Evolutionary conservation across 371 early-diverging fungal genomes (phyloP), one percentile per base, ranked within the genome.

Genomic region (Batkoa obscura): DNA sequence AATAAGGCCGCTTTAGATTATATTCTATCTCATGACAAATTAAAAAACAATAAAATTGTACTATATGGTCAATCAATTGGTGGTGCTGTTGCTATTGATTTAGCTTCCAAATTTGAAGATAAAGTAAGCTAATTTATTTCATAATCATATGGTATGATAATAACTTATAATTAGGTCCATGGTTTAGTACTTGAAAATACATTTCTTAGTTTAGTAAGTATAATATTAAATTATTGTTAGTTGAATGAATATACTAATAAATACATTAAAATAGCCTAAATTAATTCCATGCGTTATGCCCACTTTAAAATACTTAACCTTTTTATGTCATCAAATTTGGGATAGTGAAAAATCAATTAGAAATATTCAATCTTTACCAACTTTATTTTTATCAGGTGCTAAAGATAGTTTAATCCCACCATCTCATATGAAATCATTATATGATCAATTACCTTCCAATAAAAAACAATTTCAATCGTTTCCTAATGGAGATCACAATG

Each of bases 51-150:
- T 1, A 79, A 80, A 56, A 64, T 96, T 31, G 69, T 94, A 35
- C 78, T 88, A 1, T 95, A 83, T 66, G 97, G 97, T 0, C 96
- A 96, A 66, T 89, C 89, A 12, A 84, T 96, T 57, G 97, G 97
- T 43, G 97, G 96, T n/a, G 97, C 97, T 3, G 95, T 93, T 6
- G 89, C 95, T 3, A 87, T 94, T 62, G 79, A 93, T 63, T 66
- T 86, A 50, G 84, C 80, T 8, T 73, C 83, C 6, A 72, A 81
- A 43, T 84, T 88, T 60, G 78, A 83, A 59, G 76, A 77, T 54
- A 66, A 74, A 42, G 59, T 55, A 55, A 15, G n/a, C n/a, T 15
- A 23, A 9, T 12, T 30, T 10, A 8, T 12, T 23, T 23, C 23
- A 23, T 23, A 23, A 23, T 23, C 23, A 10, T 33, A 12, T 2